Evolutionary conservation across 116 monocot genomes (phyloP).

Genomic region (Iris pallida): DNA sequence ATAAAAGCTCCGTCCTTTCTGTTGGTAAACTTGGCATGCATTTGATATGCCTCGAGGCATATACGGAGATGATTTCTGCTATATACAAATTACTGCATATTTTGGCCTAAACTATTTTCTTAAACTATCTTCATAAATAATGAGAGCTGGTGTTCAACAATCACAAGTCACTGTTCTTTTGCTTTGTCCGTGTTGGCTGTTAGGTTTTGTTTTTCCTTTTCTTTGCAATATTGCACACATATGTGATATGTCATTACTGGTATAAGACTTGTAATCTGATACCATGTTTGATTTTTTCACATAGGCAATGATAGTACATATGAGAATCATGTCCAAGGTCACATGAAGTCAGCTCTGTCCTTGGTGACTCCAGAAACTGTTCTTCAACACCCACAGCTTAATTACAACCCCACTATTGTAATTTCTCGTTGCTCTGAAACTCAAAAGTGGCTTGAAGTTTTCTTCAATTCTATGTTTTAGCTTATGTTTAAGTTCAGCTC

Average conservation of each 20-base stretch:
- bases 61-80: not conserved
- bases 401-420: constrained; percentile 56
- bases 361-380: constrained; percentile 36
- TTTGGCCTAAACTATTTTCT: not conserved
- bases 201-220: no score
- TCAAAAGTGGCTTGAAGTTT: not conserved
- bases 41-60: no score
- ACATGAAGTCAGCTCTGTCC: constrained; percentile 41
- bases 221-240: no score
- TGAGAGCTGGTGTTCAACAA: no score
- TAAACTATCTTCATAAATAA: no score
- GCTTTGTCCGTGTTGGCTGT: no score
- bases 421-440: constrained; percentile 6
- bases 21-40: no score
- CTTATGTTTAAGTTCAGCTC: not conserved
- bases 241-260: not conserved
- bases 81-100: not conserved
- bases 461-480: not conserved
- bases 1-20: no score
- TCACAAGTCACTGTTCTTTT: no score
- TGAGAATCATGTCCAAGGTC: constrained; percentile 32
- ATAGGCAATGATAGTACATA: constrained; percentile 26
- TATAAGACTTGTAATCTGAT: not conserved
- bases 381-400: constrained; percentile 34
- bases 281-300: not conserved